A percentile compares a stretch with the other conserved stretches of the same genome.
Evolutionary conservation across 75 land plant genomes (phyloP).

Genomic region (Chamaecyparis obtusa): DNA sequence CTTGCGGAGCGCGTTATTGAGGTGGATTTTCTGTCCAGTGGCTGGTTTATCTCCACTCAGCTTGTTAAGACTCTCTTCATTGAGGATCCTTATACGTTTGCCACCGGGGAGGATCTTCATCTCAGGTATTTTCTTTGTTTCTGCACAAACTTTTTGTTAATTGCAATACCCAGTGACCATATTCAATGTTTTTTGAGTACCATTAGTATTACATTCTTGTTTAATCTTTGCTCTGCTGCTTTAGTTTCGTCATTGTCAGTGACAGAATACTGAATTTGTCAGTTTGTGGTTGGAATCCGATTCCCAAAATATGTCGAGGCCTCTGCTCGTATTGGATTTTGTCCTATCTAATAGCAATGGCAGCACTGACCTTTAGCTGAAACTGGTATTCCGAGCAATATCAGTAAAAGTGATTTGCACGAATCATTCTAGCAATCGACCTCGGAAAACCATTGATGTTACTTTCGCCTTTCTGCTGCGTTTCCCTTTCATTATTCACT

Average conservation of each 20-base stretch:
- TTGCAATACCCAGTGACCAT: background rate
- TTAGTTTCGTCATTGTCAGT: too few relatives aligned
- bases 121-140: constrained; percentile 26
- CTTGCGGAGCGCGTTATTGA: constrained; percentile 39
- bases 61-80: constrained; percentile 37
- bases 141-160: too few relatives aligned
- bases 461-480: background rate
- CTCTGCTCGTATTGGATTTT: background rate
- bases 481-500: background rate
- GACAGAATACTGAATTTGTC: background rate
- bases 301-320: background rate
- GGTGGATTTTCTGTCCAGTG: constrained; percentile 52
- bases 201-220: too few relatives aligned
- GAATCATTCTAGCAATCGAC: background rate
- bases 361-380: background rate
- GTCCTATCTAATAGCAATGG: background rate
- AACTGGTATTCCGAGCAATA: background rate
- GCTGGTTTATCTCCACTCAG: constrained; percentile 43
- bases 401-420: background rate
- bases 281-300: background rate
- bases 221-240: too few relatives aligned
- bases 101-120: constrained; percentile 55
- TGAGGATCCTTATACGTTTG: constrained; percentile 42
- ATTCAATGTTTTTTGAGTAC: too few relatives aligned
- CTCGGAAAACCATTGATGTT: background rate